Evolutionary conservation across 2,329 filamentous ascomycete species (phyloP), one percentile per base, ranked within the genome.

Genomic region (Hypoxylon sp.): DNA sequence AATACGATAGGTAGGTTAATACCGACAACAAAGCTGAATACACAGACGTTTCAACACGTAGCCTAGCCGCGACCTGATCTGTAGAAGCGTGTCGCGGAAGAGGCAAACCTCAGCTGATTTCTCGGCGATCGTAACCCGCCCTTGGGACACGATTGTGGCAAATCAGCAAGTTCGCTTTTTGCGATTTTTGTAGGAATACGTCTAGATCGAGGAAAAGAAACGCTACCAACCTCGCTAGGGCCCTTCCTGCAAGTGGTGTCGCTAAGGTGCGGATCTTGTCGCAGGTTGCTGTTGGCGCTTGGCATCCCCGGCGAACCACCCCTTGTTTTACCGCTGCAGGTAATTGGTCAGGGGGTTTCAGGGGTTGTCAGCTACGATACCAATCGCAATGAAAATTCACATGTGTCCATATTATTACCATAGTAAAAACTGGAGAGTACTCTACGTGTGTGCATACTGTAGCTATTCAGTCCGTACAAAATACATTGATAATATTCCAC

Each of bases 51-150:
- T 63, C 62, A 62, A 44, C 55, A 5, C 53, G 59, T 49, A 57
- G 46, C 57, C 56, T 59, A 51, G 55, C 53, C 51, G 56, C 55
- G 58, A 49, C 59, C 60, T 59, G 57, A 57, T 51, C 60, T 55
- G 59, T 19, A 40, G 32, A 42, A 43, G 42, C 27, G 40, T 53
- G 50, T 48, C 38, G 51, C 55, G 53, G 44, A 52, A 38, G 51
- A 35, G 38, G 48, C 43, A 50, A 42, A 51, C 51, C 60, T 65
- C 62, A 63, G 60, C 63, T 66, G 61, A 65, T 63, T 64, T 64
- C 50, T 54, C 51, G 58, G 58, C 56, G 60, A 65, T 65, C 60
- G 57, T 51, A 61, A 52, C 62, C n/a, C 59, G 61, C 57, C 43
- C 53, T 42, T 47, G 44, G 55, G 43, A 40, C 31, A 46, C 42